A percentile compares a stretch with the other conserved stretches of the same genome.
Evolutionary conservation across 129 eudicot genomes (phyloP).

Genomic region (Chrysanthemum lavandulifolium): DNA sequence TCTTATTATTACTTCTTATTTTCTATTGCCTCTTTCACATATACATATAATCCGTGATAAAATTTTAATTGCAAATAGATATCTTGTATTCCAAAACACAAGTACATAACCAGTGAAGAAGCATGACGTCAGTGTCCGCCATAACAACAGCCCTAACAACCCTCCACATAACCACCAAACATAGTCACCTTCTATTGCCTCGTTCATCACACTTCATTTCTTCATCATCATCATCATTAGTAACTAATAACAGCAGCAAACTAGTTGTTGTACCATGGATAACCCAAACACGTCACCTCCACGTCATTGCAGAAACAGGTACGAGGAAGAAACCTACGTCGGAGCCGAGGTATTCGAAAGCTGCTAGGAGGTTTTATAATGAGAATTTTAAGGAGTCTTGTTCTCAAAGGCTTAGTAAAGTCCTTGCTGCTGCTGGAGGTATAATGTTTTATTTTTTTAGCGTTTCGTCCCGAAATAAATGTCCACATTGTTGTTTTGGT

Average conservation of each 20-base stretch:
- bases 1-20: no score
- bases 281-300: constrained; percentile 46
- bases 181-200: constrained; percentile 42
- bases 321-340: constrained; percentile 41
- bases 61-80: no score
- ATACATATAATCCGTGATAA: no score
- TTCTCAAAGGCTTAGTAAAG: constrained; percentile 84
- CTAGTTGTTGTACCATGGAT: constrained; percentile 52
- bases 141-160: constrained; percentile 44
- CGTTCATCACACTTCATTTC: constrained; percentile 44
- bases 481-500: no score
- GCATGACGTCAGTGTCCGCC: constrained; percentile 44
- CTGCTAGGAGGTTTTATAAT: constrained; percentile 85
- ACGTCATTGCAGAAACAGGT: constrained; percentile 36
- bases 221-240: constrained; percentile 42
- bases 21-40: no score
- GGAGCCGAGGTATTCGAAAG: constrained; percentile 74
- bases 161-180: constrained; percentile 52
- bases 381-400: constrained; percentile 58
- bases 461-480: no score
- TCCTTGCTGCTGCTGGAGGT: constrained; percentile 94
- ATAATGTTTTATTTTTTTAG: no score
- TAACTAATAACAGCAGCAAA: constrained; percentile 21
- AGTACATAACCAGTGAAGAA: constrained; percentile 12
- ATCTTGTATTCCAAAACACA: constrained; percentile 4